phyloP scores from a whole-genome alignment of 768 basidiomycete species.

The Asterophora lycoperdoides region DNA sequence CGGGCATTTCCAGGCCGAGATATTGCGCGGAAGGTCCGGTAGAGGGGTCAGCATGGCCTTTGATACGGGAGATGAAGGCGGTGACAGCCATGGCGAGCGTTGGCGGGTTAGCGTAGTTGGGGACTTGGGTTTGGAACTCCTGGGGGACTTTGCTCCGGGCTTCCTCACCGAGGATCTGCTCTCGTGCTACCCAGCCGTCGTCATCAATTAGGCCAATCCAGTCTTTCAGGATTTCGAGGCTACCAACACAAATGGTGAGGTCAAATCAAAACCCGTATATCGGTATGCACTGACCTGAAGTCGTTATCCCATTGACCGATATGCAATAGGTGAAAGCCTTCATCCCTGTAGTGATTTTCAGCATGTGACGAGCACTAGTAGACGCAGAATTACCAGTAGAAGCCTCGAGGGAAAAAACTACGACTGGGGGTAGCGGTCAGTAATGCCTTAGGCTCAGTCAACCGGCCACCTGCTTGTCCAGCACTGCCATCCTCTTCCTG shows the following conservation, averaged over 20 bases:
- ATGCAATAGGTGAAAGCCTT: slow-evolving; percentile 91
- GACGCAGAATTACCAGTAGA: slow-evolving; percentile 71
- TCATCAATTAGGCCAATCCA: slow-evolving; percentile 93
- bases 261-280: background rate
- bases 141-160: slow-evolving; percentile 90
- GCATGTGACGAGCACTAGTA: slow-evolving; percentile 2
- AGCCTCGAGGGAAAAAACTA: slow-evolving; percentile 96
- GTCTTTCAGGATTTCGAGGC: slow-evolving; percentile 82
- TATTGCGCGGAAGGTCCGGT: slow-evolving; percentile 56
- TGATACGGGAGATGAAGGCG: slow-evolving; percentile 78
- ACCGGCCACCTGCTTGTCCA: slow-evolving; percentile 46
- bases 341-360: slow-evolving; percentile 55
- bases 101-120: slow-evolving; percentile 91
- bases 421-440: slow-evolving; percentile 93
- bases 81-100: slow-evolving; percentile 93
- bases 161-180: slow-evolving; percentile 96
- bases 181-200: slow-evolving; percentile 93
- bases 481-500: slow-evolving; percentile 34
- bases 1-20: slow-evolving; percentile 50
- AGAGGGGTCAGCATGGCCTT: slow-evolving; percentile 24
- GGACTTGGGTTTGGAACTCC: slow-evolving; percentile 92
- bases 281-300: slow-evolving; percentile 46
- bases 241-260: slow-evolving; percentile 22
- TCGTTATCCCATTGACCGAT: slow-evolving; percentile 94
- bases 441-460: slow-evolving; percentile 73